phyloP scores from a whole-genome alignment of 371 early-diverging fungal genomes.

The Apophysomyces trapeziformis region DNA sequence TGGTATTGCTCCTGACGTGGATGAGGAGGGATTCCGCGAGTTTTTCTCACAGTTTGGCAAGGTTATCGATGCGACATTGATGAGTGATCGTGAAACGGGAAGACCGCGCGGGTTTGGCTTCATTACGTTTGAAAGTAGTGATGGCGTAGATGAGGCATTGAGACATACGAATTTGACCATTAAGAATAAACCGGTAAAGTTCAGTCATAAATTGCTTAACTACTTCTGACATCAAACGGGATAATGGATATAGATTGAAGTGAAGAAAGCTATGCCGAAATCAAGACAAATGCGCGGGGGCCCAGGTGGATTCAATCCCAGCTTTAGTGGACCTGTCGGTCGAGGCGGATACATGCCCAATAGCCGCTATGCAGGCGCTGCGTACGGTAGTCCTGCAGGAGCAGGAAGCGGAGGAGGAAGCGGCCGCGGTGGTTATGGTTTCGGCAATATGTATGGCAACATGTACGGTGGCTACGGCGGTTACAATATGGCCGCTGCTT shows the following conservation, averaged over 20 bases:
- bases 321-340: constrained; percentile 38
- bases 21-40: constrained; percentile 81
- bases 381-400: constrained; percentile 25
- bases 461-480: constrained; percentile 36
- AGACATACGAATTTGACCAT: constrained; percentile 53
- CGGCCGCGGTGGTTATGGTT: constrained; percentile 30
- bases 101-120: constrained; percentile 85
- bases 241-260: constrained; percentile 56
- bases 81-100: constrained; percentile 80
- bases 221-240: neutral
- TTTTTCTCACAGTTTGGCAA: constrained; percentile 79
- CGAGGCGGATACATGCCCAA: constrained; percentile 42
- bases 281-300: constrained; percentile 42
- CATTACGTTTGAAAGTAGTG: constrained; percentile 72
- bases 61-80: constrained; percentile 77
- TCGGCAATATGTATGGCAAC: constrained; percentile 28
- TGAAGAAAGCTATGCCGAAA: constrained; percentile 71
- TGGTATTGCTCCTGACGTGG: constrained; percentile 80
- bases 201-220: neutral
- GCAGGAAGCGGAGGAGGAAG: constrained; percentile 33
- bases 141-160: constrained; percentile 67
- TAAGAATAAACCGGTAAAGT: constrained; percentile 59
- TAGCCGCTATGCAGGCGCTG: constrained; percentile 51
- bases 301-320: constrained; percentile 29
- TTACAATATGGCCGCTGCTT: constrained; percentile 33